phyloP scores from a whole-genome alignment of 495 filamentous ascomycete genomes.

The Paragyromitra xinjiangensis region DNA sequence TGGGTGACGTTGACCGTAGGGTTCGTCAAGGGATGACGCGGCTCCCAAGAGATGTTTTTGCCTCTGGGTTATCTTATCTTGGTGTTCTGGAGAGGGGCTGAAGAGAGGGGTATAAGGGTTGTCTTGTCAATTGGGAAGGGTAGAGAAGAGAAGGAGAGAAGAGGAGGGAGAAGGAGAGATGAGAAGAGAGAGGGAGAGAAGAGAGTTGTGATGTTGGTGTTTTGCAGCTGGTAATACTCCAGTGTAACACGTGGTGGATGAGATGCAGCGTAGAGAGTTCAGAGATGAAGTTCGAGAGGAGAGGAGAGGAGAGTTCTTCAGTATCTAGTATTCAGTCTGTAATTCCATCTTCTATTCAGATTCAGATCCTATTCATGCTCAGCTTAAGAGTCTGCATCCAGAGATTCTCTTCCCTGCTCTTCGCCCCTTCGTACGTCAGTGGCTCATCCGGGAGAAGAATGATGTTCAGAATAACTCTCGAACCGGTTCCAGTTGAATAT shows the following conservation, averaged over 20 bases:
- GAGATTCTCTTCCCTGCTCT: neutral
- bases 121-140: neutral
- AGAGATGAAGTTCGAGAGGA: too few species aligned
- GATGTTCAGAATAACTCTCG: too few species aligned
- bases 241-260: neutral
- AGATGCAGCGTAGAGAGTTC: neutral
- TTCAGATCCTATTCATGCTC: too few species aligned
- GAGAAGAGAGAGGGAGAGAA: neutral
- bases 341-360: too few species aligned
- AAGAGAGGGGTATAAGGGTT: neutral
- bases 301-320: too few species aligned
- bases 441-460: neutral
- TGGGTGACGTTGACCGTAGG: slow-evolving; percentile 43
- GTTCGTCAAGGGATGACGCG: slow-evolving; percentile 39
- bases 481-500: too few species aligned
- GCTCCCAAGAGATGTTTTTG: slow-evolving; percentile 17
- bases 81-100: too few species aligned
- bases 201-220: neutral
- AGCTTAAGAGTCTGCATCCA: too few species aligned
- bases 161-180: neutral
- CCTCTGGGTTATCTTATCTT: neutral
- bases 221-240: neutral
- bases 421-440: neutral
- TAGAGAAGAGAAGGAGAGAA: neutral
- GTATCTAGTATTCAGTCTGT: too few species aligned